Conservation (phyloP, 345 rosid genomes). For the Rhodamnia argentea region DNA sequence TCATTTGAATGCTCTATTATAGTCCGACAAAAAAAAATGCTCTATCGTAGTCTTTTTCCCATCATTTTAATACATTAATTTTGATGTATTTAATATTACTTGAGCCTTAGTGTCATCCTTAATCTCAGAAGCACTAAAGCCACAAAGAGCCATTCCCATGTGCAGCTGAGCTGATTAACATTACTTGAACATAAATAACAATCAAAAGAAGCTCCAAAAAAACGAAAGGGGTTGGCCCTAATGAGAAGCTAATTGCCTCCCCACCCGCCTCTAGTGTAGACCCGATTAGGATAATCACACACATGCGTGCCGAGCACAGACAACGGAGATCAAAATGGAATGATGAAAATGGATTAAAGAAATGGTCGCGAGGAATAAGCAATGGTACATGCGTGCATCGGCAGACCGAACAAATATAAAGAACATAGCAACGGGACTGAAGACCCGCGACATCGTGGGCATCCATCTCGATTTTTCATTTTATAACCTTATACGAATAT, state of each 20-base stretch:
- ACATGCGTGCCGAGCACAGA: neutral
- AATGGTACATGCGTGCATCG: neutral
- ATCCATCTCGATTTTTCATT: neutral
- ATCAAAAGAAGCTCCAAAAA: neutral
- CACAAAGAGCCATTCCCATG: neutral
- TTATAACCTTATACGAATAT: neutral
- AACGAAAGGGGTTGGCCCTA: neutral
- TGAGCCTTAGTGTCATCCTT: neutral
- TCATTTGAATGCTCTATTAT: neutral
- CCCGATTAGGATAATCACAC: neutral
- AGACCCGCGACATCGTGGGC: conserved; percentile 7
- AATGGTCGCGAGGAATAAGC: neutral
- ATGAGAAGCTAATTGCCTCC: neutral
- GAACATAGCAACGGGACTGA: neutral
- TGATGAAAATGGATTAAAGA: neutral
- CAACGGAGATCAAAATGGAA: neutral
- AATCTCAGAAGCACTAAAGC: neutral
- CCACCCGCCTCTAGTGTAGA: neutral
- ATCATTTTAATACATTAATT: too few species aligned
- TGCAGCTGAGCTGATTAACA: neutral
- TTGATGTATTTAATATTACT: neutral
- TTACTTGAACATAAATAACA: neutral
- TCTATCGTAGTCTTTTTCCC: neutral
- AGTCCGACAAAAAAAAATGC: neutral
- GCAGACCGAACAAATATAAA: neutral